Evolutionary conservation across 2,329 filamentous ascomycete species (phyloP), one percentile per base, ranked within the genome.

Genomic region (Raffaelea arxii): DNA sequence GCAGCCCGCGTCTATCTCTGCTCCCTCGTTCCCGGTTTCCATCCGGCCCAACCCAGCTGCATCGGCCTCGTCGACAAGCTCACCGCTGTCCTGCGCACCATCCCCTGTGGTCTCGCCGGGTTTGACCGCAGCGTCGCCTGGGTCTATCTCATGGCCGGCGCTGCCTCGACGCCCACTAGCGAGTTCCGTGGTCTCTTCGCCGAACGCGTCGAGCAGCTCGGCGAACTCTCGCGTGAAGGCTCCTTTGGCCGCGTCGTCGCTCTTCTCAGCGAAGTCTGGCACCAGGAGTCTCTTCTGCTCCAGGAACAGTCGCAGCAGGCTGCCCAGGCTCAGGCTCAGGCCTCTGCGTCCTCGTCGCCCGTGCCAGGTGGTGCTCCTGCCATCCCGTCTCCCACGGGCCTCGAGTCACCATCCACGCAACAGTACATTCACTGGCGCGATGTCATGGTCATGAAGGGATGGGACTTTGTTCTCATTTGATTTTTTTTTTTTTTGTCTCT

Each of bases 1-100:
- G 91, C 91, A 2, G 90, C 91, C 3, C 84, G 91, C 59, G 89
- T 98, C 67, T 96, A 96, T 67, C 81, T 97, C n/a, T 95, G 89
- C 79, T 90, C 86, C 60, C 74, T 98, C 30, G 86, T 97, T 0
- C 91, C 91, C 1, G 89, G 89, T 47, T 92, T 91, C 67, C 81
- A 83, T 56, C 84, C 85, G 41, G 75, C 73, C 48, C 83, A 92
- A 57, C 70, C 72, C 9, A 87, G 82, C 61, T 90, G 82, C 58
- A 71, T 84, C 57, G 82, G 82, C 54, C 75, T 97, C 22, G 79
- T 96, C 37, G 77, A 84, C 50, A 86, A 86, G 58, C 78, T 96
- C 51, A 80, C 84, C 23, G 76, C 79, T 48, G 78, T 84, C 30
- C 81, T 97, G 52, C 78, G 85, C 47, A 84, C 78, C 63, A 90